phyloP scores from a whole-genome alignment of 2,329 filamentous ascomycete genomes.

The Alternaria infectoria region DNA sequence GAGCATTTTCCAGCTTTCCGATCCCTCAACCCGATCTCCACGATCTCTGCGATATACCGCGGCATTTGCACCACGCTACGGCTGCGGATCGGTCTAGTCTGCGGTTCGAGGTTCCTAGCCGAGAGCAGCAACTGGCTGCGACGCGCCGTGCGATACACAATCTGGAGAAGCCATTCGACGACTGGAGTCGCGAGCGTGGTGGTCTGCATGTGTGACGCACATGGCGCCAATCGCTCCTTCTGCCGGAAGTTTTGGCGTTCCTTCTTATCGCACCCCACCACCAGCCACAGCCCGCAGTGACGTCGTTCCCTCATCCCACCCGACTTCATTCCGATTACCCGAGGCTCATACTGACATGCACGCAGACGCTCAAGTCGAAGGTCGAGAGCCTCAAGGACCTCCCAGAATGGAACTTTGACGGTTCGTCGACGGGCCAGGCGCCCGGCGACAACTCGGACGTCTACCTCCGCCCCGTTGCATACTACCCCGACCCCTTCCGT shows the following conservation, averaged over 20 bases:
- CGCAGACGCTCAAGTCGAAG: conserved; percentile 68
- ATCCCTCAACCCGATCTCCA: not conserved
- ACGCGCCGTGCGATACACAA: conserved; percentile 10
- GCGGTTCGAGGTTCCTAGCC: conserved; percentile 2
- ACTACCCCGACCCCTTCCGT: conserved; percentile 92
- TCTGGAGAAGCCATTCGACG: conserved; percentile 8
- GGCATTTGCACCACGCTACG: conserved; percentile 12
- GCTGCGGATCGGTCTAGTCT: conserved; percentile 5
- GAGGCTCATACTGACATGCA: conserved; percentile 25
- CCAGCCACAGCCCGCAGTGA: conserved; percentile 30
- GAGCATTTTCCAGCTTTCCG: conserved; percentile 51
- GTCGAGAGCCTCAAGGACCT: conserved; percentile 67
- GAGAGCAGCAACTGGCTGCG: conserved; percentile 4
- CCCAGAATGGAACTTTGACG: conserved; percentile 83
- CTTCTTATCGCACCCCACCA: conserved; percentile 45
- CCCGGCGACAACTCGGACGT: conserved; percentile 96
- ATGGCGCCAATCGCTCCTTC: conserved; percentile 26
- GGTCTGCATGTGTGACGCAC: conserved; percentile 27
- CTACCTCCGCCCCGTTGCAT: conserved; percentile 88
- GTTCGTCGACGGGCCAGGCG: conserved; percentile 90
- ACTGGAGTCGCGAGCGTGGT: conserved; percentile 13
- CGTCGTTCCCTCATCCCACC: conserved; percentile 7
- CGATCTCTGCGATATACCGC: conserved; percentile 1
- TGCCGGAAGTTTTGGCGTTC: conserved; percentile 16
- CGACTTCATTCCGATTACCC: conserved; percentile 8